Base-by-base conservation (phyloP, 176 grass and related monocot species). In the Panicum miliaceum region DNA sequence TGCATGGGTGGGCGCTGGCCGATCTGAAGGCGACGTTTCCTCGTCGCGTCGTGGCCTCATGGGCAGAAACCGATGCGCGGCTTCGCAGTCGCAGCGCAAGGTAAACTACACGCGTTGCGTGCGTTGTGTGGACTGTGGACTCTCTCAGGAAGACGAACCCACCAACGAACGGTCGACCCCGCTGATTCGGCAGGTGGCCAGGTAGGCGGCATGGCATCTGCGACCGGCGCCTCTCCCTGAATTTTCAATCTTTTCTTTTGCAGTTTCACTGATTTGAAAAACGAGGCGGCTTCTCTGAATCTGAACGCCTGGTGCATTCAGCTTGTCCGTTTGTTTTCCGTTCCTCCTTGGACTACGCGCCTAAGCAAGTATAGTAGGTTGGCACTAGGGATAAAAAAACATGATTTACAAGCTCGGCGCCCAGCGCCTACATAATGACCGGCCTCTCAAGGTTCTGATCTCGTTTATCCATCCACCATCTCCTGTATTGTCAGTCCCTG, bases 11-110 rank as follows among this genome's bases (percentile, higher is more conserved):
- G 46, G 46, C 29, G 13, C 4, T 2, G 51, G 51, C 5, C 51
- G 26, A 70, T 20, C 64, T 70, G 65, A 57, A 70, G 48, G 9
- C 50, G 35, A 56, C 20, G 18, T n/a, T 35, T 20, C 47, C 6
- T 73, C 14, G 22, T 42, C 9, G 7, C 11, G n/a, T 15, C 46
- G 0, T 16, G 47, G 6, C 29, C 29, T 32, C 29, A 32, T 32
- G 29, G 29, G 43, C 4, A 68, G 78, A 81, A 81, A 67, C 64
- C 52, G 19, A 54, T 22, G 52, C 52, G 52, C 52, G 52, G 52
- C 52, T 20, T 54, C 52, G 32, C 23, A 6, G 20, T n/a, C 52
- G 2, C 45, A 7, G n/a, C n/a, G n/a, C n/a, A 20, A 23, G 4
- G 54, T 46, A 67, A 14, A 58, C 34, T 37, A 81, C 64, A 81